A percentile compares a stretch with the other conserved stretches of the same genome.
Evolutionary conservation across 2,329 filamentous ascomycete genomes (phyloP).

Genomic region (Pestalotiopsis sp.): DNA sequence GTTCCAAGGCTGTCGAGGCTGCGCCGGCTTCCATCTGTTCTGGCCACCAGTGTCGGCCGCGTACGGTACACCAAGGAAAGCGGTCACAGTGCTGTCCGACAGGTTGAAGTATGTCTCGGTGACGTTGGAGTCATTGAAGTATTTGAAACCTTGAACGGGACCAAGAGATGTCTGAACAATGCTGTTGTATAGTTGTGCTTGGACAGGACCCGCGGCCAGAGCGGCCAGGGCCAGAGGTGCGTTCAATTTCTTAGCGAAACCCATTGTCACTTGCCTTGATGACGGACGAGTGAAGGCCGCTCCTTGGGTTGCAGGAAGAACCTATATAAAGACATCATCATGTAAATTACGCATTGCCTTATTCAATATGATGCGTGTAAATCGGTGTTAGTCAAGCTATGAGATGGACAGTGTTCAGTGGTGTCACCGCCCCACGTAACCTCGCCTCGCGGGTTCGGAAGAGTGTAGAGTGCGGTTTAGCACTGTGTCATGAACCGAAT

Average conservation of each 20-base stretch:
- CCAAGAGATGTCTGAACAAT: not conserved
- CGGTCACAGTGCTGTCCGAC: not conserved
- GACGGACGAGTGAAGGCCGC: too few species aligned
- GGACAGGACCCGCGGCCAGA: not conserved
- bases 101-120: constrained; percentile 5
- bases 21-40: constrained; percentile 21
- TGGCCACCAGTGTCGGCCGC: constrained; percentile 20
- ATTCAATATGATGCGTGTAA: too few species aligned
- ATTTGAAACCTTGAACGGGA: constrained; percentile 3
- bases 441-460: too few species aligned
- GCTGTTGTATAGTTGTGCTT: constrained; percentile 2
- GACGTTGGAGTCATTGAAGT: not conserved
- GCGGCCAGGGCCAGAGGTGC: not conserved
- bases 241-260: not conserved
- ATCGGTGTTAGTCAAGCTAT: too few species aligned
- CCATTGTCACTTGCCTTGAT: not conserved
- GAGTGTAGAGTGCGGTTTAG: too few species aligned
- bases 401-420: too few species aligned
- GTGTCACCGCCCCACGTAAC: too few species aligned
- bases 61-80: constrained; percentile 26
- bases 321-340: too few species aligned
- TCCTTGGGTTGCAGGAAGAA: too few species aligned
- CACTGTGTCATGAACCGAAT: too few species aligned
- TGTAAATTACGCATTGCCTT: too few species aligned
- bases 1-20: constrained; percentile 16